Evolutionary conservation across 495 filamentous ascomycete genomes (phyloP), one percentile per base, ranked within the genome.

Genomic region (Pseudoneurospora amorphoporcata): DNA sequence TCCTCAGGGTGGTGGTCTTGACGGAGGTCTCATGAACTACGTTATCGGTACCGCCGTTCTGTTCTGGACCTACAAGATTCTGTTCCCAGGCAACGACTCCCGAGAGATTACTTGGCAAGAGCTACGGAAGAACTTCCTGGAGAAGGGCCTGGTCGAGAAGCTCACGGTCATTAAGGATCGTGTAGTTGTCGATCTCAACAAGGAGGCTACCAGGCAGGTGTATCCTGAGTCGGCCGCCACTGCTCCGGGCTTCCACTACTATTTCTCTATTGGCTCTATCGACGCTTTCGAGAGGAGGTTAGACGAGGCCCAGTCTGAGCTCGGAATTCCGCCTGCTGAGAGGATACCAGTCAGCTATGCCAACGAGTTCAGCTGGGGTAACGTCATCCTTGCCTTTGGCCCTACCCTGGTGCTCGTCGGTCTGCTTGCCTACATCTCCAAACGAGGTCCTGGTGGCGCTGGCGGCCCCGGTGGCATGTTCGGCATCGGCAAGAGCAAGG

Each of bases 81-180:
- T 78, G 38, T 76, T 74, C 73, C 70, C 73, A 32, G 43, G 70
- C 19, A 75, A 73, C 58, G 69, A 37, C 16, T 75, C 77, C n/a
- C 77, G 78, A 39, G 94, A 98, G 76, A 97, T 99, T 72, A 98
- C 95, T 53, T 99, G 94, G 92, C 95, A 99, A 84, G 96, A 98
- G 81, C 92, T 98, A 80, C 86, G 90, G 61, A 92, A 89, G 74
- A 94, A 93, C 45, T 98, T 96, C 85, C 86, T 99, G 65, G 94
- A 98, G 79, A 97, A 95, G 83, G 95, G 95, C 47, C 86, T 99
- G 68, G 96, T 99, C 35, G 92, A 98, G 82, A 97, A 92, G 85
- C 86, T 99, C 80, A 90, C 96, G 58, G 83, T 95, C 73, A 91
- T 92, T 71, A 83, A 86, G 70, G 88, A 88, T 73, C 84, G 86